Conservation (phyloP, 352 stramenopile species). For the Detonula confervacea region DNA sequence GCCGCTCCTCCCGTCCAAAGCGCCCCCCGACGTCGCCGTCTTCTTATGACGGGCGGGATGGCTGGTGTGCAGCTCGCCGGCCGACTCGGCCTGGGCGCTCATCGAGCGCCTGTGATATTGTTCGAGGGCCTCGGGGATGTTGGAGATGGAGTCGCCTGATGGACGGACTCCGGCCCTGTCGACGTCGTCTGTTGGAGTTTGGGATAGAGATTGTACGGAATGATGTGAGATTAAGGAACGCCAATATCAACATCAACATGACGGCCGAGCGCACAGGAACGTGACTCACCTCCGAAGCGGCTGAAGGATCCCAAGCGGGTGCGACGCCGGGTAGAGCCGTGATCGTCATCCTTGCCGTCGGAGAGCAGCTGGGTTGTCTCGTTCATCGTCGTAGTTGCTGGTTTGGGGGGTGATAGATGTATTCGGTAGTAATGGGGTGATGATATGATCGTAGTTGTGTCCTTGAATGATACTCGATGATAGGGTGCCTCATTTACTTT, state of each 20-base stretch:
- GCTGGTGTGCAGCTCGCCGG: no score
- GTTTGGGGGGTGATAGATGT: no score
- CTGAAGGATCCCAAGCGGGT: background rate
- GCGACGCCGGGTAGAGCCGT: background rate
- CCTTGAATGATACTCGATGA: no score
- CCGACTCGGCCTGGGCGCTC: no score
- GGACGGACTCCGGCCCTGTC: background rate
- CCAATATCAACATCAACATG: no score
- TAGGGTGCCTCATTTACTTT: no score
- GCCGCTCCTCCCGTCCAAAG: background rate
- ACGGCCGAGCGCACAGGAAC: no score
- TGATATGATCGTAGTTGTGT: no score
- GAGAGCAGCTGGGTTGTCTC: conserved; percentile 2
- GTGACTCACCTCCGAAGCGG: conserved; percentile 6
- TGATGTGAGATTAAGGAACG: no score
- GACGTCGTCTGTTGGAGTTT: no score
- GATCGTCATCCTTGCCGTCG: background rate
- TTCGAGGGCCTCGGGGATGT: conserved; percentile 1
- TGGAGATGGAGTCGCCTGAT: background rate
- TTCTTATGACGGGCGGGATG: background rate
- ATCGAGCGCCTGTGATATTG: background rate
- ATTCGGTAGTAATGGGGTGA: no score
- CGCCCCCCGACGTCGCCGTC: background rate
- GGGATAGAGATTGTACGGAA: no score
- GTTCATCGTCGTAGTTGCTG: background rate